Base-by-base conservation (phyloP, 768 basidiomycete genomes). In the Rossbeevera mucosa region DNA sequence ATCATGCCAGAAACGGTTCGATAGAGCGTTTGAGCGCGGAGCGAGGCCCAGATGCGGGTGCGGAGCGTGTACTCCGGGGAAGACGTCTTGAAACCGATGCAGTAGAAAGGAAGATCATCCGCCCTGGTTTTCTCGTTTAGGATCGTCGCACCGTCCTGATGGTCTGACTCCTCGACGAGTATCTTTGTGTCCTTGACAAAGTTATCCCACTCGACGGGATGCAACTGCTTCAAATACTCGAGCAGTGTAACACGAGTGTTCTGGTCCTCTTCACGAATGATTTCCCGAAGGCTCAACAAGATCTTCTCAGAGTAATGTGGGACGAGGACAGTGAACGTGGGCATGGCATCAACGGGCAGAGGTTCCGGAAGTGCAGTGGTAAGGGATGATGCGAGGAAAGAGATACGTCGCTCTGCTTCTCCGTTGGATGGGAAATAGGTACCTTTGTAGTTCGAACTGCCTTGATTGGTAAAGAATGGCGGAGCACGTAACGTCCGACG, bases 131-230 rank as follows among this genome's bases (percentile, higher is more conserved):
- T 94, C 70, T 97, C 94, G 67, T 88, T 88, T 20, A 75, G 70
- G 13, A 56, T 64, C 49, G 71, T 64, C 18, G 74, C 71, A 42
- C 83, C 83, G 44, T 83, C 82, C 51, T 74, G 66, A 11, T 72
- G 74, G 14, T 80, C 81, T 1, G 83, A 82, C 69, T 98, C 96
- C 58, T 97, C 96, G 0, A 92, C 93, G 33, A 98, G 76, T 58
- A 99, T 99, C 78, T 98, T 99, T 56, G 96, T 99, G 65, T 99
- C 96, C 76, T 94, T 94, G 61, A 99, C 96, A 64, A 99, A 99
- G 71, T 99, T 99, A 74, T 97, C 96, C 96, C 96, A 99, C 68
- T 99, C 96, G 52, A 97, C 80, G 18, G 96, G 95, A 67, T 98
- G 96, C 44, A 99, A 78, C 69, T 99, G 96, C 72, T 99, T 99